Evolutionary conservation across 1,284 basidiomycete species (phyloP), one percentile per base, ranked within the genome.

Genomic region (Mycosarcoma mackinlayi): DNA sequence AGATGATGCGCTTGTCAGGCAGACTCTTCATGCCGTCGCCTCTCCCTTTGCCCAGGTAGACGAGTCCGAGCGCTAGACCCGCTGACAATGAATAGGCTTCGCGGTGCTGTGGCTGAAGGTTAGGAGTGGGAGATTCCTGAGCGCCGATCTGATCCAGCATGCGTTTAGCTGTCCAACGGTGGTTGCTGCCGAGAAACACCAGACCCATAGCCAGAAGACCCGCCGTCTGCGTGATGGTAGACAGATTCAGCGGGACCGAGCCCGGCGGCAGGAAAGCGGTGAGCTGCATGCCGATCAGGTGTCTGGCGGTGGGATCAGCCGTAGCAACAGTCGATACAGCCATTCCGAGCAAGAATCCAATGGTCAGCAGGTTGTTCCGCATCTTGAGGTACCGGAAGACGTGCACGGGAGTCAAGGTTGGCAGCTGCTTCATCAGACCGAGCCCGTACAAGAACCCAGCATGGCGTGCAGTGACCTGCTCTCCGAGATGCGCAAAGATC

Each of bases 371-470:
- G 75, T 97, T 93, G 82, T 98, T 94, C 76, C 98, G 94, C 7
- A 92, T 92, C 6, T 93, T 93, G 66, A 98, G 88, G 82, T 97
- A 98, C 14, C 90, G 88, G 82, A 94, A 86, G n/a, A 86, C 85
- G 61, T 87, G 86, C 88, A 93, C 94, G 0, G 92, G 91, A 67
- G 93, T 85, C 87, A 99, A 89, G 46, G 89, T 88, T 54, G 89
- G 89, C 70, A 98, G 86, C 81, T 97, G 94, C 0, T 94, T 94
- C 1, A 90, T 92, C 33, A 99, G 85, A 0, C 96, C 96, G 2
- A 99, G 87, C 11, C 93, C 96, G 41, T 92, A 90, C 37, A 99
- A 85, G 84, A 98, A 94, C 0, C 96, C 96, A 14, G 94, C 96
- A 79, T 98, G 95, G 90, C 94, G 95, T 0, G 93, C 92, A 64